phyloP scores from a whole-genome alignment of 2,329 filamentous ascomycete genomes.

The Seiridium unicorne region DNA sequence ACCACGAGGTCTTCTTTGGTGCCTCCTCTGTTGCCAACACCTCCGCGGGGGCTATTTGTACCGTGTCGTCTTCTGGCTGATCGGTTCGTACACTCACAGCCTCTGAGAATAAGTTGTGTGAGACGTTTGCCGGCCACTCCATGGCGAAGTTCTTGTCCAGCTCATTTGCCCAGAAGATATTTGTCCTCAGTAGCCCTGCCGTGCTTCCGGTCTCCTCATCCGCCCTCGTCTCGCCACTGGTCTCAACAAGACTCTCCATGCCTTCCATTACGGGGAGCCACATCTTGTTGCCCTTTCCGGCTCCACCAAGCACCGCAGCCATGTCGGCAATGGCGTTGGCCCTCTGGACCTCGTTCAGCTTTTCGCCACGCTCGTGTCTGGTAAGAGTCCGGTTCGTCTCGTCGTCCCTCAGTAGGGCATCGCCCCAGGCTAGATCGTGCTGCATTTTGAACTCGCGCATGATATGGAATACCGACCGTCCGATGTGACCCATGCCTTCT shows the following conservation, averaged over 20 bases:
- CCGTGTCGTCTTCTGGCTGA: background rate
- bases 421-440: constrained; percentile 62
- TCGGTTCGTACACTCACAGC: constrained; percentile 4
- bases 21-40: constrained; percentile 8
- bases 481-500: constrained; percentile 47
- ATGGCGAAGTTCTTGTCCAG: constrained; percentile 45
- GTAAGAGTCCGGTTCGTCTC: constrained; percentile 31
- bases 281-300: constrained; percentile 51
- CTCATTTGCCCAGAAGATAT: constrained; percentile 51
- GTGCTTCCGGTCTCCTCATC: constrained; percentile 10
- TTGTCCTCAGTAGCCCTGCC: constrained; percentile 35
- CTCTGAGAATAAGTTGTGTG: constrained; percentile 31
- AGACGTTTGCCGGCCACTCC: constrained; percentile 52
- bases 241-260: constrained; percentile 13
- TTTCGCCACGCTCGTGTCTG: constrained; percentile 44
- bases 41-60: constrained; percentile 9
- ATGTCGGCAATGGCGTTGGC: constrained; percentile 63
- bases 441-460: constrained; percentile 62
- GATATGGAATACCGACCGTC: constrained; percentile 60
- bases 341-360: constrained; percentile 56
- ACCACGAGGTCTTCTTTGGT: background rate
- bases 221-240: constrained; percentile 15
- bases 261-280: constrained; percentile 17
- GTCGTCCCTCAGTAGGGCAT: constrained; percentile 40
- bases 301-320: constrained; percentile 53